Percentiles rank a stretch among this genome's conserved stretches.
phyloP scores from a whole-genome alignment of 2,329 filamentous ascomycete genomes.

The Nannizziopsis barbatae region DNA sequence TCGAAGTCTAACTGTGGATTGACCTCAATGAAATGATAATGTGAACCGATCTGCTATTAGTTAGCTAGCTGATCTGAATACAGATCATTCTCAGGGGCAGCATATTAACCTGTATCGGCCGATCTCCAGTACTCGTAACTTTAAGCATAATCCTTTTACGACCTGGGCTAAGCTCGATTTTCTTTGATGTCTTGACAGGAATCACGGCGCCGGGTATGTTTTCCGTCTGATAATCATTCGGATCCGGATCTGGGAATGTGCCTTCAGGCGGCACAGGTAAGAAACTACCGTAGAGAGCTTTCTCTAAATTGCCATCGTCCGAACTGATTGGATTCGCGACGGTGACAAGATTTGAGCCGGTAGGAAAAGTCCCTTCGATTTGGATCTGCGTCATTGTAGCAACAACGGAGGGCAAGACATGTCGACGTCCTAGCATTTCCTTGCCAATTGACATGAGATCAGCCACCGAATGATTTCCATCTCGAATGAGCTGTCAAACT shows the following conservation, averaged over 20 bases:
- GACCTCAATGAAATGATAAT: constrained; percentile 94
- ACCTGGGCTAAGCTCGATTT: constrained; percentile 60
- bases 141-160: constrained; percentile 60
- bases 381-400: constrained; percentile 72
- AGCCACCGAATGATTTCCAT: constrained; percentile 84
- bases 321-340: constrained; percentile 80
- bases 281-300: constrained; percentile 83
- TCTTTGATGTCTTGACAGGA: constrained; percentile 50
- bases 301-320: constrained; percentile 75
- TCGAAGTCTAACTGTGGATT: constrained; percentile 87
- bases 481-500: constrained; percentile 61
- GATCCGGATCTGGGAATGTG: constrained; percentile 54
- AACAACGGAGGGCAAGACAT: constrained; percentile 75
- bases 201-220: constrained; percentile 72
- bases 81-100: background rate
- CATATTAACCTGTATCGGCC: constrained; percentile 65
- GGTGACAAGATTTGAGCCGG: constrained; percentile 86
- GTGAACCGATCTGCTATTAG: constrained; percentile 56
- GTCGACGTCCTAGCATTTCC: constrained; percentile 84
- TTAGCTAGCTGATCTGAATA: too few species aligned
- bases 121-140: constrained; percentile 77
- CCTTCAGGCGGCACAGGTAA: constrained; percentile 62
- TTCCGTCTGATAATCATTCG: constrained; percentile 54
- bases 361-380: constrained; percentile 86
- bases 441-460: constrained; percentile 88